A percentile compares a stretch with the other conserved stretches of the same genome.
Evolutionary conservation across 139 green algal species (phyloP).

Genomic region (Tetraselmis chui): DNA sequence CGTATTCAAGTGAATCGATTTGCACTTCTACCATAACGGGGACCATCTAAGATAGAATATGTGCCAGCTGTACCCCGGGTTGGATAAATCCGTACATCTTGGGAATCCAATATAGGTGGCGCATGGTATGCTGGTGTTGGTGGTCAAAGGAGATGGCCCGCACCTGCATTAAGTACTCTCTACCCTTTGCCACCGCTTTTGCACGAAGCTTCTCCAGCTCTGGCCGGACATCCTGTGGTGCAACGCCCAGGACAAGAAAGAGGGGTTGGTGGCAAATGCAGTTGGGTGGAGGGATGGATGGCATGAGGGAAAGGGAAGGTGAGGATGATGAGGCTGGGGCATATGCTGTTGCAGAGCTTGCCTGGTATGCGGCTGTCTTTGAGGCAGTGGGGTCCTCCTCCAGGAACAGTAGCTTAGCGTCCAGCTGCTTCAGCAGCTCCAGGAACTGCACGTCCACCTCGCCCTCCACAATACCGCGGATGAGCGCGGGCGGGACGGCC

Average conservation of each 20-base stretch:
- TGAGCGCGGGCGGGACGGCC: conserved; percentile 71
- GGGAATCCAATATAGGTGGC: too few relatives aligned
- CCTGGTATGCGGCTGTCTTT: background rate
- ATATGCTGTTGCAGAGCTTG: too few relatives aligned
- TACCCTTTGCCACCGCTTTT: conserved; percentile 62
- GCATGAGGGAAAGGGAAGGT: too few relatives aligned
- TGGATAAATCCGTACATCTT: conserved; percentile 74
- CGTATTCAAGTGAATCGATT: too few relatives aligned
- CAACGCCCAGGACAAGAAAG: conserved; percentile 33
- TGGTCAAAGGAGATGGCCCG: too few relatives aligned
- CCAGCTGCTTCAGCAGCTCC: background rate
- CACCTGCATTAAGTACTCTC: background rate
- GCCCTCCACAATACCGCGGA: conserved; percentile 67
- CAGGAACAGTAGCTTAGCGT: conserved; percentile 10
- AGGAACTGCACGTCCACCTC: conserved; percentile 27
- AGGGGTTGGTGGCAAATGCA: too few relatives aligned
- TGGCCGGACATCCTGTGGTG: conserved; percentile 62
- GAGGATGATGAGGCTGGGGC: too few relatives aligned
- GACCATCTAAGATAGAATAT: too few relatives aligned
- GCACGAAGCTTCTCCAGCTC: conserved; percentile 83
- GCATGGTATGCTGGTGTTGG: too few relatives aligned
- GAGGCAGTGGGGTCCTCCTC: background rate
- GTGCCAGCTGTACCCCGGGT: too few relatives aligned
- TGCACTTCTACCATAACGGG: too few relatives aligned
- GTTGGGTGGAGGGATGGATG: too few relatives aligned